Conservation (phyloP, 495 filamentous ascomycete genomes). For the Xylaria telfairii region DNA sequence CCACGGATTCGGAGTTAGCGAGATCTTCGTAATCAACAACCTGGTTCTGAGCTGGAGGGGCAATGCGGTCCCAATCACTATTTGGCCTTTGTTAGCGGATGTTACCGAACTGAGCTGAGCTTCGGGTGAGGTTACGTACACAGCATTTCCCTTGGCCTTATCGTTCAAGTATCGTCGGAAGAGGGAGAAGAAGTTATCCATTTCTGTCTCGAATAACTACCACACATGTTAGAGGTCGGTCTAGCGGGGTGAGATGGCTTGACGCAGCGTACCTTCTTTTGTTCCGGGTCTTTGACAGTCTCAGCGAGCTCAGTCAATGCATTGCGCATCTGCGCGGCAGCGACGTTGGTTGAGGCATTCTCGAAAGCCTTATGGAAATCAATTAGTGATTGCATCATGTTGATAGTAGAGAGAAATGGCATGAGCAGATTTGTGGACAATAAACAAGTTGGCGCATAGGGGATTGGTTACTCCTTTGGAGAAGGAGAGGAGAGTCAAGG, state of each 20-base stretch:
- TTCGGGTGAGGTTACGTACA: constrained; percentile 54
- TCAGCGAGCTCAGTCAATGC: constrained; percentile 90
- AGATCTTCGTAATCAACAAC: constrained; percentile 93
- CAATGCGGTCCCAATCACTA: constrained; percentile 93
- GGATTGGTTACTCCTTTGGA: neutral
- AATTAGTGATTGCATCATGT: constrained; percentile 23
- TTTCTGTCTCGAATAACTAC: constrained; percentile 92
- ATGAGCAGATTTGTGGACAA: neutral
- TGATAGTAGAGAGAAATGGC: neutral
- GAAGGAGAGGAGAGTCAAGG: neutral
- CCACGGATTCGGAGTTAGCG: constrained; percentile 82
- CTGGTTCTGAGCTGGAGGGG: constrained; percentile 86
- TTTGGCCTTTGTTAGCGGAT: constrained; percentile 32
- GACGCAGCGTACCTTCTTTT: constrained; percentile 73
- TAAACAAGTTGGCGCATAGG: neutral
- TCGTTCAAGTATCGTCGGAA: constrained; percentile 98
- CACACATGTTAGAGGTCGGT: constrained; percentile 19
- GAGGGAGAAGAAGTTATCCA: constrained; percentile 99
- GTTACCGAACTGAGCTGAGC: neutral
- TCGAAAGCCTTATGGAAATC: constrained; percentile 80
- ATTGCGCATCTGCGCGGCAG: constrained; percentile 99
- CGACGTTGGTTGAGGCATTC: constrained; percentile 97
- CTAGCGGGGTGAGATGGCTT: constrained; percentile 5
- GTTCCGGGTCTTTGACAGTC: constrained; percentile 76
- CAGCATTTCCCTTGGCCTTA: constrained; percentile 94